Evolutionary conservation across 176 grass and related monocot species (phyloP), one percentile per base, ranked within the genome.

Genomic region (Alopecurus myosuroides): DNA sequence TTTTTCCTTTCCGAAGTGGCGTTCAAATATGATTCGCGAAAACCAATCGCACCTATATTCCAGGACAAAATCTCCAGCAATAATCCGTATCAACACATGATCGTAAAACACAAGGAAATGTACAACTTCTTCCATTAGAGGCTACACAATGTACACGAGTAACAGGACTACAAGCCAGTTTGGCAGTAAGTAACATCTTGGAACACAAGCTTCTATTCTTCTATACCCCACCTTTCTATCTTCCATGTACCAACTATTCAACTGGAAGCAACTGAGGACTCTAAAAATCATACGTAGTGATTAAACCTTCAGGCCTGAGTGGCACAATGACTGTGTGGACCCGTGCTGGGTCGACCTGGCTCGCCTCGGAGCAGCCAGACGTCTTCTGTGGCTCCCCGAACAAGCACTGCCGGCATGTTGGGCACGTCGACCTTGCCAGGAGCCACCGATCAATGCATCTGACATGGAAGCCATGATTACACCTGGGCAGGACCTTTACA

Each of bases 361-460:
- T 88, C 8, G 20, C 29, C 31, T 67, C 89, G 11, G 82, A 57
- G 89, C 93, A 93, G 28, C 85, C 89, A 8, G 87, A 90, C 31
- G 81, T 30, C 89, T 92, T 98, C 25, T 74, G 64, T 20, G 61
- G 89, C 58, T 61, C 28, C 11, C 79, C 91, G 6, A 90, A 95
- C 79, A 95, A 63, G 51, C 85, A 83, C 37, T 81, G 87, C 63
- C 93, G 86, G 76, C 95, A 98, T 17, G 87, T 98, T 3, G 95
- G 95, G 90, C 95, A 98, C 0, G 95, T 91, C 1, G 89, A 93
- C 41, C 91, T 71, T 6, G 79, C 87, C 70, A 95, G 33, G 51
- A 98, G 91, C 95, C 95, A 98, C 26, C 91, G 88, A 83, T 98
- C 95, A 75, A 98, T 92, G 87, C 95, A 98, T 49, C 85, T 56